These are phyloP conservation scores for Samsoniella hepiali DNA, from an alignment of 2,329 filamentous ascomycete species.

Conservation along the genomic window DNA sequence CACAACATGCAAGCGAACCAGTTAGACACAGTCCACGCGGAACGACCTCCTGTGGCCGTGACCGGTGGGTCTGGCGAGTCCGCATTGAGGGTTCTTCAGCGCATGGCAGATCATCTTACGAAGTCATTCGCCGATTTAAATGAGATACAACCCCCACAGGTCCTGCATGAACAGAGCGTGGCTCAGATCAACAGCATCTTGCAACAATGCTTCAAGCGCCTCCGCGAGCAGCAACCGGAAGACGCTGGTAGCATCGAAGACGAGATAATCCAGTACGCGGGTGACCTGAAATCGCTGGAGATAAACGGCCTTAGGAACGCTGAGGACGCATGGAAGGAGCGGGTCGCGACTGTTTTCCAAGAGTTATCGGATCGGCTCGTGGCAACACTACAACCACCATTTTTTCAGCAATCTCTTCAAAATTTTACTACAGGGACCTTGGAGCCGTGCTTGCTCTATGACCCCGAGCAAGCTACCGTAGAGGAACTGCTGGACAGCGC, in stretches of 20 bases:
- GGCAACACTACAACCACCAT: background rate
- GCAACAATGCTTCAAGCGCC: background rate
- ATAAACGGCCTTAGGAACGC: background rate
- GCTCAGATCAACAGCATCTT: background rate
- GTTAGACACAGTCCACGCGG: no score
- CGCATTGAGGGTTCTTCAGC: background rate
- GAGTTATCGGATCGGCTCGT: background rate
- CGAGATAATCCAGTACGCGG: background rate
- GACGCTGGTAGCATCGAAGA: background rate
- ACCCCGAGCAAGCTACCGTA: no score
- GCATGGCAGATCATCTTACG: background rate
- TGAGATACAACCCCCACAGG: background rate
- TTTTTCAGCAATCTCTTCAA: background rate
- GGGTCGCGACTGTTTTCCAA: background rate
- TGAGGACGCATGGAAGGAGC: background rate
- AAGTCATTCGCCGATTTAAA: background rate
- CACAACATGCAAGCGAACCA: no score
- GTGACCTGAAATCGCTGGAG: background rate
- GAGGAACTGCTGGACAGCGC: no score
- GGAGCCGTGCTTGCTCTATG: no score
- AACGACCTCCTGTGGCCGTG: no score
- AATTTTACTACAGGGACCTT: no score
- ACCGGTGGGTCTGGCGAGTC: no score
- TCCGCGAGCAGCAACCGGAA: no score
- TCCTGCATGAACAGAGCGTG: background rate